Percentiles rank a stretch among this genome's conserved stretches.
These are phyloP conservation scores for Gossypium mustelinum DNA, from an alignment of 345 rosid genomes.

Conservation along the genomic window DNA sequence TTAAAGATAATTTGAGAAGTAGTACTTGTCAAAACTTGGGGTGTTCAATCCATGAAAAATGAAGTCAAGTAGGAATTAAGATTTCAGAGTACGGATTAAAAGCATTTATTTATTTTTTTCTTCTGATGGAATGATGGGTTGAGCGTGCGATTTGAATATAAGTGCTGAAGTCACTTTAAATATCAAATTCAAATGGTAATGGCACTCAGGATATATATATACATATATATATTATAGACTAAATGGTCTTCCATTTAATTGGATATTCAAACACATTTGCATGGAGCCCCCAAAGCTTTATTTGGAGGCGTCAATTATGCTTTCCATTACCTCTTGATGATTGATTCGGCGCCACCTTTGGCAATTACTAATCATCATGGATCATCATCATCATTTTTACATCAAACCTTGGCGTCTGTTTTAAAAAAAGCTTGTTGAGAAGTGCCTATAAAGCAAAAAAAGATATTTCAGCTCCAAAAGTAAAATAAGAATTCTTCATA, in stretches of 20 bases:
- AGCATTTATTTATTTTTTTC: background rate
- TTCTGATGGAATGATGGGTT: conserved; percentile 21
- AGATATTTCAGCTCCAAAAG: background rate
- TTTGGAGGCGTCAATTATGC: conserved; percentile 9
- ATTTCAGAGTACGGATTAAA: background rate
- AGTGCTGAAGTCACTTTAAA: conserved; percentile 22
- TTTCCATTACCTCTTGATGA: conserved; percentile 9
- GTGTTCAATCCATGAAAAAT: background rate
- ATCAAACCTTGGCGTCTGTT: no score
- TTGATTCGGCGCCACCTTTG: background rate
- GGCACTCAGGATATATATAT: conserved; percentile 16
- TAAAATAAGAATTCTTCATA: background rate
- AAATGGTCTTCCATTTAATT: conserved; percentile 11
- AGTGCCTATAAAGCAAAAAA: no score
- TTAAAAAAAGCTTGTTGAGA: no score
- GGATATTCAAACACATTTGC: conserved; percentile 14
- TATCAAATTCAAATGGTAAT: conserved; percentile 20
- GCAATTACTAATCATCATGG: no score
- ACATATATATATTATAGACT: background rate
- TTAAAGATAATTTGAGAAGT: conserved; percentile 6
- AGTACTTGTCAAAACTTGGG: background rate
- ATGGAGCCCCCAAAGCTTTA: background rate
- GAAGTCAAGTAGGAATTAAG: conserved; percentile 10
- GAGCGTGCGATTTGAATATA: conserved; percentile 27
- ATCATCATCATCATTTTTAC: no score